Base-by-base conservation (phyloP, 75 land plant genomes). In the Picea glauca region DNA sequence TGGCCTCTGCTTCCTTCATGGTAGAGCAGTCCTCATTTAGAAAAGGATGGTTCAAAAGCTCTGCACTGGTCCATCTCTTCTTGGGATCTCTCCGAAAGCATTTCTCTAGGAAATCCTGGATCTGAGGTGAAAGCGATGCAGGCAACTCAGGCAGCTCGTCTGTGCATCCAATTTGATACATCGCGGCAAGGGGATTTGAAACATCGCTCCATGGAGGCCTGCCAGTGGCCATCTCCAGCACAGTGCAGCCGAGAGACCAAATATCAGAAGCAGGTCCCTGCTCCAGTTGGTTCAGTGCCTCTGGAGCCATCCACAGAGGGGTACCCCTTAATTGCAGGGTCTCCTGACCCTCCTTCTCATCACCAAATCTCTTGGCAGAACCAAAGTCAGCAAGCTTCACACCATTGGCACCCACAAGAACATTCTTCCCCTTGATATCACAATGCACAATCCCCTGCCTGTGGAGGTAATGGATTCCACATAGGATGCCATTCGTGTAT, bases 351-450 rank as follows among this genome's bases (percentile, higher is more conserved):
- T 21, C 58, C 67, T 11, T 72, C 30, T 60, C 59, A 12, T 46
- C 70, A 13, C 38, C 70, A 15, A 67, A 35, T 3, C 68, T 60
- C 77, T 73, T 79, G 54, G 90, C 88, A 7, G 89, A 80, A 7
- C 90, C 90, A 5, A 88, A 82, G 65, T 88, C 90, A 1, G 83
- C 85, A 14, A 88, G 66, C 81, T 86, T 86, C 50, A 87, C 86
- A 43, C 84, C 83, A 31, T 15, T 70, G 66, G n/a, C 2, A 15
- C 89, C 86, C 12, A 88, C 78, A 58, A 88, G 79, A 1, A 88
- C 40, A 26, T 88, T 88, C 73, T 72, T 83, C 60, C 90, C 81
- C 82, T 94, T 94, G 60, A 94, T 85, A 67, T 94, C 98, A 54
- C 98, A 90, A 78, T 94, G 98, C 60, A 85, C 96, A 17, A 94